Base-by-base conservation (phyloP, 2,329 filamentous ascomycete genomes). In the Arthrinium phaeospermum region DNA sequence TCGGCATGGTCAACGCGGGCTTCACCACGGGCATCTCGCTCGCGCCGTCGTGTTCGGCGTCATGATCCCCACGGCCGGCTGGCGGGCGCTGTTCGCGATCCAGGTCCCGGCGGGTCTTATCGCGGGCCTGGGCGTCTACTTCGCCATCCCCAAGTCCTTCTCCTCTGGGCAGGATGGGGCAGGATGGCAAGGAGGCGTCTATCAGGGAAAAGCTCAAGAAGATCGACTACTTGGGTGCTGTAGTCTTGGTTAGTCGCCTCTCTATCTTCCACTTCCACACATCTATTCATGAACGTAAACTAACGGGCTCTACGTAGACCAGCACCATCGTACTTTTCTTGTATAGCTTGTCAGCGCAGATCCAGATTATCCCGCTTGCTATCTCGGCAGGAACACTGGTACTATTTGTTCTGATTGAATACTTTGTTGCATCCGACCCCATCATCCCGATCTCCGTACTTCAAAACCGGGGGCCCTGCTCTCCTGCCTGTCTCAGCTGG, bases 1-100 rank as follows among this genome's bases (percentile, higher is more conserved):
- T 97, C 73, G 94, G 93, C 0, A 81, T 94, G 53, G 86, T 94
- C 27, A 96, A 96, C 77, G 87, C 91, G 0, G 90, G 91, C 0
- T 92, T 93, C 79, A 95, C 93, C 0, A 83, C 89, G 16, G 93
- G 93, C 3, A 86, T 95, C 5, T 91, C 92, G 0, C 86, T 93
- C 1, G 93, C 1, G 93, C 91, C 0, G 90, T 94, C 8, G 85
- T 93, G 37, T 92, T 90, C 22, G 93, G 93, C 5, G 89, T 90
- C 0, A 77, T 94, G 37, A 84, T 92, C 68, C 88, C 89, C 0
- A 80, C 81, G 1, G 86, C 91, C 27, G 93, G 94, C 77, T 96
- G 94, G 93, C 93, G 93, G 87, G 93, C 90, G 5, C 83, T 97
- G 1, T 96, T 96, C 80, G 91, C 90, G 84, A 82, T 90, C 4